Evolutionary conservation across 345 rosid species (phyloP), one percentile per base, ranked within the genome.

Genomic region (Rubroshorea leprosula): DNA sequence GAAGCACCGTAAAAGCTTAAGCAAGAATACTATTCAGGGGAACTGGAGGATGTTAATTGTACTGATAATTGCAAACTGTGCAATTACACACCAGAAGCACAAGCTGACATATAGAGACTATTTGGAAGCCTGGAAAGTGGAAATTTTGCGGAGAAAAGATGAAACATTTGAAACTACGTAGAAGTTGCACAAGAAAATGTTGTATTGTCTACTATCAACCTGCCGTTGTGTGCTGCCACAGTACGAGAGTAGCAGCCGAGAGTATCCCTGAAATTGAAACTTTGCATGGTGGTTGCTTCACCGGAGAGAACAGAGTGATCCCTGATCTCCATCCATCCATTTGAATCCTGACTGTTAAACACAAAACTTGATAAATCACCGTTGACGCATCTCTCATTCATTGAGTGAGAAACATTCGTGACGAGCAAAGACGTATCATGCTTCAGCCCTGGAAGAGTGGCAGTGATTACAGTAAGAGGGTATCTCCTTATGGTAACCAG

Each of bases 311-410:
- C 87, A 38, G 74, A 41, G 58, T 83, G 95, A 71, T 76, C 96
- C 79, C 66, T 75, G 52, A 86, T 83, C 77, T 81, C 64, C 82
- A 92, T 84, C 95, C 96, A 79, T n/a, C 98, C 98, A 0, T 52
- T 62, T 5, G 87, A 78, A 38, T 55, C 72, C 75, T 89, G 95
- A 26, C 50, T 59, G 47, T 80, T 89, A 26, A 31, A 17, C 63
- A 74, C 49, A n/a, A 51, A 51, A 14, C 76, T 57, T 7, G 52
- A 22, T 7, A 47, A 16, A 12, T 48, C 69, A 15, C 89, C 93
- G 29, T 41, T 20, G 4, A 50, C 45, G 39, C 55, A 14, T 31
- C 50, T 75, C 68, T 80, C 81, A 27, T 15, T 54, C 72, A 74
- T 31, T 10, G 77, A 76, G 58, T 82, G 95, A 13, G 86, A 69